Evolutionary conservation across 768 basidiomycete genomes (phyloP).

Genomic region (Mycena alexandri): DNA sequence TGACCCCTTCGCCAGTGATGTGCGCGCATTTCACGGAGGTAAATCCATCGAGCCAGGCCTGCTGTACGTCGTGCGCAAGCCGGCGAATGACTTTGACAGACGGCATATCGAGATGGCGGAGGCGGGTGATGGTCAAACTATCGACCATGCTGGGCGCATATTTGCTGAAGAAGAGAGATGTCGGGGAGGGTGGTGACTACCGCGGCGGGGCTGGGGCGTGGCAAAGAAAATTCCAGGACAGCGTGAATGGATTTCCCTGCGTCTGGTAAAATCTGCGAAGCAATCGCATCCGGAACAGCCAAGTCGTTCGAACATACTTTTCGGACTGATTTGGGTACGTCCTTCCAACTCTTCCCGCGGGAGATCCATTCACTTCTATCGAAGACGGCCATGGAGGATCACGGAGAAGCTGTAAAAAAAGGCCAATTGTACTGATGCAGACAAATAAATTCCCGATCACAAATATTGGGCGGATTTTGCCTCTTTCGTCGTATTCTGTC

Average conservation of each 20-base stretch:
- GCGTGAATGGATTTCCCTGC: not conserved
- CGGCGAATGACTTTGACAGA: not conserved
- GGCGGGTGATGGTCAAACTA: not conserved
- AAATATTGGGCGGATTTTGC: too few relatives aligned
- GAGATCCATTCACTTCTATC: too few relatives aligned
- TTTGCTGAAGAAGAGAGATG: slow-evolving; percentile 10
- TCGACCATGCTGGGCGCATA: not conserved
- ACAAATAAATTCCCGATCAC: too few relatives aligned
- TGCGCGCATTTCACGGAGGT: slow-evolving; percentile 10
- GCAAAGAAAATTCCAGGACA: slow-evolving; percentile 13
- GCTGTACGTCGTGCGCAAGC: not conserved
- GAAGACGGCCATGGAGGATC: too few relatives aligned
- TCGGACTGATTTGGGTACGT: too few relatives aligned
- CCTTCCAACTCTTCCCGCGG: too few relatives aligned
- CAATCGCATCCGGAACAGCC: too few relatives aligned
- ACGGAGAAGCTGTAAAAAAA: too few relatives aligned
- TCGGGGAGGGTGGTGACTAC: not conserved
- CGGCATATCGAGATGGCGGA: slow-evolving; percentile 16
- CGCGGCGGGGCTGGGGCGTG: not conserved
- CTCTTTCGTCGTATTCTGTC: too few relatives aligned
- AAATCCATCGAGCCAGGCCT: slow-evolving; percentile 23
- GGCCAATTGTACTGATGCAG: too few relatives aligned
- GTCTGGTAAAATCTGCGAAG: not conserved
- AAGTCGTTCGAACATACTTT: too few relatives aligned
- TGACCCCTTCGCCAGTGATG: not conserved